phyloP scores from a whole-genome alignment of 768 basidiomycete species.

The Pleurotus sapidus region DNA sequence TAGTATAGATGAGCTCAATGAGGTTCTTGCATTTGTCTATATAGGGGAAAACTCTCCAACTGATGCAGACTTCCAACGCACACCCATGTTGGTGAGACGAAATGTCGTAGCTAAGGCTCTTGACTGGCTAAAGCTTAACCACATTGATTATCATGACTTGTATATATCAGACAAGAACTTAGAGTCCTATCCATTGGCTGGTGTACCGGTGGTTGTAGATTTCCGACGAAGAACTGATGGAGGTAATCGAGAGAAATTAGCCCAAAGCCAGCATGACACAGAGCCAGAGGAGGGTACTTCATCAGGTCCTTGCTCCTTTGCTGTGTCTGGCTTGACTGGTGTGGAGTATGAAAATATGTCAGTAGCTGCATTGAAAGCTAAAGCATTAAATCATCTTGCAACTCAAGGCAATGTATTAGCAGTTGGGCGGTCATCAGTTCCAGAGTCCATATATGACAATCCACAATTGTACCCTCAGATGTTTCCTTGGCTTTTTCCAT shows the following conservation, averaged over 20 bases:
- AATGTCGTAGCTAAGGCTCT: slow-evolving; percentile 19
- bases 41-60: slow-evolving; percentile 10
- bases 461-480: slow-evolving; percentile 32
- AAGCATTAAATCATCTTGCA: slow-evolving; percentile 24
- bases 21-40: slow-evolving; percentile 16
- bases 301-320: slow-evolving; percentile 20
- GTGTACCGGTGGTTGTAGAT: slow-evolving; percentile 12
- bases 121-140: slow-evolving; percentile 25
- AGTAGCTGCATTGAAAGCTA: slow-evolving; percentile 13
- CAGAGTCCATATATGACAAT: slow-evolving; percentile 28
- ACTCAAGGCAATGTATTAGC: slow-evolving; percentile 19
- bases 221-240: slow-evolving; percentile 18
- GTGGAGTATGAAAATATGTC: slow-evolving; percentile 12
- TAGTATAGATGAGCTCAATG: slow-evolving; percentile 14
- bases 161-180: slow-evolving; percentile 16
- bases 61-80: slow-evolving; percentile 12
- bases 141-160: slow-evolving; percentile 21
- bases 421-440: slow-evolving; percentile 19
- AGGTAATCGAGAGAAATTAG: slow-evolving; percentile 12
- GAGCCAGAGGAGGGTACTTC: slow-evolving; percentile 17
- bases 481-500: slow-evolving; percentile 43
- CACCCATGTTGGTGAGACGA: slow-evolving; percentile 20
- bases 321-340: slow-evolving; percentile 23
- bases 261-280: slow-evolving; percentile 17
- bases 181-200: slow-evolving; percentile 12